A percentile compares a stretch with the other conserved stretches of the same genome.
phyloP scores from a whole-genome alignment of 2,329 filamentous ascomycete species.

The Colletotrichum destructivum region DNA sequence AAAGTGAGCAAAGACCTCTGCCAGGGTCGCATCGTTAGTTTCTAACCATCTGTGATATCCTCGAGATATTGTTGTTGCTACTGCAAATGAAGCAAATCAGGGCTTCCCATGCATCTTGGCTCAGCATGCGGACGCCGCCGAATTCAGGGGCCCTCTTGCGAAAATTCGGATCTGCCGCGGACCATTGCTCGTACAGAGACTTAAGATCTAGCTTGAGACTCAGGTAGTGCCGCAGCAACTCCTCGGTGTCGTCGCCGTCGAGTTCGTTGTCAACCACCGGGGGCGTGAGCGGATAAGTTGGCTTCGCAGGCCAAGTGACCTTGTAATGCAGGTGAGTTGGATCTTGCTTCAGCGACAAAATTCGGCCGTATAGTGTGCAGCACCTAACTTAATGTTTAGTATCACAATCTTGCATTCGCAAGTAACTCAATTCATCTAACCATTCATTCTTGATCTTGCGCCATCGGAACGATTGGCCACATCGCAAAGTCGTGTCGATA shows the following conservation, averaged over 20 bases:
- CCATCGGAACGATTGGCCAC: slow-evolving; percentile 98
- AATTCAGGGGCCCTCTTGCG: slow-evolving; percentile 89
- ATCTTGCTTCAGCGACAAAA: slow-evolving; percentile 90
- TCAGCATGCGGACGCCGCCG: slow-evolving; percentile 90
- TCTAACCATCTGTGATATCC: slow-evolving; percentile 93
- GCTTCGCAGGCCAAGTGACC: slow-evolving; percentile 70
- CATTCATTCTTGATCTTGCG: slow-evolving; percentile 88
- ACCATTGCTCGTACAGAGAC: slow-evolving; percentile 89
- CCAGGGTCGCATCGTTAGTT: background rate
- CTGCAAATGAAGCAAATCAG: slow-evolving; percentile 97
- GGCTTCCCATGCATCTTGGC: slow-evolving; percentile 96
- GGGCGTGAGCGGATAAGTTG: slow-evolving; percentile 38
- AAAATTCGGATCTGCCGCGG: slow-evolving; percentile 87
- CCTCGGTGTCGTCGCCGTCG: slow-evolving; percentile 77
- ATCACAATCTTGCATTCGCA: background rate
- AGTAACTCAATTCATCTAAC: slow-evolving; percentile 59
- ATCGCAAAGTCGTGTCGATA: slow-evolving; percentile 93
- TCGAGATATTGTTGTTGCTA: slow-evolving; percentile 97
- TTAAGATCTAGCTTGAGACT: slow-evolving; percentile 85
- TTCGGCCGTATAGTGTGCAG: slow-evolving; percentile 87
- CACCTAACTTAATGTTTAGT: slow-evolving; percentile 64
- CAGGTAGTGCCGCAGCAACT: slow-evolving; percentile 86
- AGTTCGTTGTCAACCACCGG: slow-evolving; percentile 44
- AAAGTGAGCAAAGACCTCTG: background rate
- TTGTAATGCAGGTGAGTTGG: slow-evolving; percentile 84